Base-by-base conservation (phyloP, 495 filamentous ascomycete species). In the Bathelium albidoporum region DNA sequence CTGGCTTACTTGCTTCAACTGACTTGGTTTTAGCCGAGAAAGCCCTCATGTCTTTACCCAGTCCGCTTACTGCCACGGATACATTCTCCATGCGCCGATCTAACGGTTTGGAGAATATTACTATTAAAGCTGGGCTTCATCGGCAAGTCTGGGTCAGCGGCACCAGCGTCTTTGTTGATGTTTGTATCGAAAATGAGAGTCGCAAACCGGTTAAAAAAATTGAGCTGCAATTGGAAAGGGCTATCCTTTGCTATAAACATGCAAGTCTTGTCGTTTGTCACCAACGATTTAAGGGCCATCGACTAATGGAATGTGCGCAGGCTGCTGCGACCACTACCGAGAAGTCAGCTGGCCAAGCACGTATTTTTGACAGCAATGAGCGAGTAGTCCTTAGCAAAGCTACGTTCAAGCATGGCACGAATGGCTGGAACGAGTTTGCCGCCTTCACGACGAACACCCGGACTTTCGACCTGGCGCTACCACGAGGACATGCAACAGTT, bases 131-230 rank as follows among this genome's bases (percentile, higher is more conserved):
- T 44, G 81, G 79, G 26, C 67, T 83, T 59, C 80, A 84, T 70
- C 73, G 82, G 4, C 82, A 82, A 53, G 81, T 82, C 41, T 82
- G 80, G 82, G 79, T 84, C 62, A 81, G 79, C 31, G 81, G 82
- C 39, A 81, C 82, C 26, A 77, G 68, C 41, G 74, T 84, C 28
- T 83, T 82, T 62, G 77, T 80, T 16, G 81, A 83, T 59, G 77
- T 83, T 28, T 79, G 79, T 55, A 73, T 83, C 36, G 70, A 72
- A 29, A 83, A 83, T 59, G 74, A 74, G 59, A 79, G 76, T 61
- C 73, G 69, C 31, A 80, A 78, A 64, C 71, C 66, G 10, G 71
- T 83, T 49, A 79, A 74, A 63, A 78, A 68, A 52, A 72, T 85
- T 31, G 77, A 82, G 58, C 67, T 85, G 41, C 78, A 78, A 62